Base-by-base conservation (phyloP, 192 early-diverging fungal genomes). In the Umbelopsis ramanniana region DNA sequence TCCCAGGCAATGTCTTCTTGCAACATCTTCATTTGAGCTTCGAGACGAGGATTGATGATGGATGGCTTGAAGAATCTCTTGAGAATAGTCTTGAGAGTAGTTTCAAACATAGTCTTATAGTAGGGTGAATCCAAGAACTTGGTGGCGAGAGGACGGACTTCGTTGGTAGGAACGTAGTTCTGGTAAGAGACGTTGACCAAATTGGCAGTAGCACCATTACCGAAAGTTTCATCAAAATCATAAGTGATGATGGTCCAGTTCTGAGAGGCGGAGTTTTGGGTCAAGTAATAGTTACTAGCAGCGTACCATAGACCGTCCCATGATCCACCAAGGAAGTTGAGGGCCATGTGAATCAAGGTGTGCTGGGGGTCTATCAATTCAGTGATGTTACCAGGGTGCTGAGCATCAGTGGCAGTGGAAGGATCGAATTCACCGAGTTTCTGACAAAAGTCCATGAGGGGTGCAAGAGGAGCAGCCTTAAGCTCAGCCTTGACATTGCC, bases 161-260 rank as follows among this genome's bases (percentile, higher is more conserved):
- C 74, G 38, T 74, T 53, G 2, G 78, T 72, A 6, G 72, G 74
- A 55, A 74, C 66, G 21, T 77, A 79, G 40, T 79, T 76, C 19
- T 69, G 46, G 22, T 81, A 80, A 0, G 83, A 55, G 5, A 77
- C 75, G 6, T 46, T 66, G 24, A 55, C 70, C 37, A 84, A 43
- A 9, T 69, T 71, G 15, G 50, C 68, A 0, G 75, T 55, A n/a
- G 71, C 72, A 17, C 74, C 74, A 5, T 60, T 74, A 11, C 83
- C 80, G 66, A 79, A 82, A 19, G 78, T 79, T 37, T 80, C 78
- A 24, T 84, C 83, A 47, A 82, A 84, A 46, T 82, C 83, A 5
- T 74, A 78, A 3, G 83, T 76, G 12, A 84, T 71, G 33, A 76
- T 76, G 14, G 68, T 77, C 80, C 80, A 84, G 37, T 80, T 81